Conservation (phyloP, 441 rosid genomes). For the Erysimum cheiri region DNA sequence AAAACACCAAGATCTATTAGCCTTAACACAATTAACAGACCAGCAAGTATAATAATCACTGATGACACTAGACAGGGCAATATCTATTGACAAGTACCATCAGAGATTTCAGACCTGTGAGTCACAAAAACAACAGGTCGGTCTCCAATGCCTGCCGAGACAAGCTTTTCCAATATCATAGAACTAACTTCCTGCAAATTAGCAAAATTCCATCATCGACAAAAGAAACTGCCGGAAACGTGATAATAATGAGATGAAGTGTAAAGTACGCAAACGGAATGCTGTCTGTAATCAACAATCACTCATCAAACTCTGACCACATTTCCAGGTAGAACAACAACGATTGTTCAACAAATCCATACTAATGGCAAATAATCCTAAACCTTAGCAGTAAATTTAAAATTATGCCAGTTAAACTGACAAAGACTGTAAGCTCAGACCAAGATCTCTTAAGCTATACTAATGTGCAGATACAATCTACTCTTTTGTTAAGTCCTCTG, state of each 20-base stretch:
- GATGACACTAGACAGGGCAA: slow-evolving; percentile 2
- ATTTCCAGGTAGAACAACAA: not conserved
- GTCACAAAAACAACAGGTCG: slow-evolving; percentile 98
- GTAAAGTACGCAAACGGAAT: slow-evolving; percentile 9
- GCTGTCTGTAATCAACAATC: slow-evolving; percentile 8
- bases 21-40: slow-evolving; percentile 10
- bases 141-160: slow-evolving; percentile 92
- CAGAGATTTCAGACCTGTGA: slow-evolving; percentile 67
- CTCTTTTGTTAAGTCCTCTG: not conserved
- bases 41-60: slow-evolving; percentile 16
- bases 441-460: slow-evolving; percentile 2
- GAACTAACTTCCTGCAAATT: slow-evolving; percentile 87
- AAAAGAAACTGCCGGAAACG: slow-evolving; percentile 15
- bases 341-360: slow-evolving; percentile 12
- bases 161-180: slow-evolving; percentile 76
- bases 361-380: not conserved
- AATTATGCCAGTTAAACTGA: not conserved
- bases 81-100: slow-evolving; percentile 10
- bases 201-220: slow-evolving; percentile 32
- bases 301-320: slow-evolving; percentile 4
- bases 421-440: not conserved
- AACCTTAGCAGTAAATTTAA: not conserved
- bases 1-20: slow-evolving; percentile 12
- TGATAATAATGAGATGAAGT: slow-evolving; percentile 9
- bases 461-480: slow-evolving; percentile 17